Evolutionary conservation across 768 basidiomycete genomes (phyloP).

Genomic region (Clathrus columnatus): DNA sequence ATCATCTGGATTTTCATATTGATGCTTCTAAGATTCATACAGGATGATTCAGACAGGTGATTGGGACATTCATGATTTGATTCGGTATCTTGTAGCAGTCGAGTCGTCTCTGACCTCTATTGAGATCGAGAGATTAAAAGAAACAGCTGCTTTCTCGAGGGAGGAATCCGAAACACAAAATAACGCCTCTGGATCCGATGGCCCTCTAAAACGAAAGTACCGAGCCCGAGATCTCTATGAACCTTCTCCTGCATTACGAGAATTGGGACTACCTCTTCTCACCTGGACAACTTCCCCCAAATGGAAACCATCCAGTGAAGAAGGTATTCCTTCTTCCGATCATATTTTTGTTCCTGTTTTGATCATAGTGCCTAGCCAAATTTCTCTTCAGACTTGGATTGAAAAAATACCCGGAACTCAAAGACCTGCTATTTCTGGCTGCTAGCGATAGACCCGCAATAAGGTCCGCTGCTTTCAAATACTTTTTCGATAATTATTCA

Average conservation of each 20-base stretch:
- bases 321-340: conserved; percentile 47
- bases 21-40: background rate
- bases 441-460: conserved; percentile 42
- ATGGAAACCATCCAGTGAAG: conserved; percentile 78
- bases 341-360: background rate
- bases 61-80: conserved; percentile 80
- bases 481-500: conserved; percentile 67
- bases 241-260: conserved; percentile 61
- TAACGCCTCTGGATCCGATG: conserved; percentile 49
- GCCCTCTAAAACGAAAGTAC: conserved; percentile 37
- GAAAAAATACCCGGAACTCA: conserved; percentile 57
- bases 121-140: conserved; percentile 46
- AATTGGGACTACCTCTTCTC: conserved; percentile 69
- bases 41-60: conserved; percentile 87
- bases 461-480: conserved; percentile 62
- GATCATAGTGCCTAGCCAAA: conserved; percentile 44
- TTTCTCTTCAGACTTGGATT: conserved; percentile 69
- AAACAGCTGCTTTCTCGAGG: conserved; percentile 68
- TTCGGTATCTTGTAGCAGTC: conserved; percentile 82
- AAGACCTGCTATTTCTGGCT: conserved; percentile 59
- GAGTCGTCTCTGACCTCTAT: conserved; percentile 48
- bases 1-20: background rate
- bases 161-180: conserved; percentile 44
- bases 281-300: conserved; percentile 77
- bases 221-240: conserved; percentile 79